Evolutionary conservation across 2,329 filamentous ascomycete genomes (phyloP).

Genomic region (Colletotrichum salicis): DNA sequence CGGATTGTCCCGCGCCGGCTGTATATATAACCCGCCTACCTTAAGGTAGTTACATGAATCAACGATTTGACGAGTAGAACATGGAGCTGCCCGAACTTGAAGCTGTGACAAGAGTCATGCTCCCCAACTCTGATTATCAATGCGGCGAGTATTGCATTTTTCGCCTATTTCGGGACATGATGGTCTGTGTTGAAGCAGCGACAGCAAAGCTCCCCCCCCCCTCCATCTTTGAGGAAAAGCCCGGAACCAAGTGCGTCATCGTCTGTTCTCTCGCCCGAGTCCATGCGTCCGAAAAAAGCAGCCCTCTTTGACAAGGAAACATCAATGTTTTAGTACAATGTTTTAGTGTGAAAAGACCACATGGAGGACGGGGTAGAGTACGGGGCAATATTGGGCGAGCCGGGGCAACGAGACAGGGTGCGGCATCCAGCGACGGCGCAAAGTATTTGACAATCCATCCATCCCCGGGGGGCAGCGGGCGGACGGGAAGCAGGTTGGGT

Average conservation of each 20-base stretch:
- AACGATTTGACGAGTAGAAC: neutral
- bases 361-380: neutral
- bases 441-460: neutral
- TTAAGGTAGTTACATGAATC: neutral
- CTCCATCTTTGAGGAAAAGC: neutral
- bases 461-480: neutral
- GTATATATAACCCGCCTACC: neutral
- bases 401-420: neutral
- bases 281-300: neutral
- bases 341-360: neutral
- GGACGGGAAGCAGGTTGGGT: neutral
- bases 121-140: neutral
- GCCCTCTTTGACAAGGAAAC: neutral
- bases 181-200: neutral
- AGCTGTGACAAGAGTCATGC: neutral
- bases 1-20: neutral
- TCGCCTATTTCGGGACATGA: neutral
- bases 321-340: neutral
- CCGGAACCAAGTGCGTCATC: neutral
- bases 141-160: neutral
- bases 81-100: neutral
- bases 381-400: too few relatives aligned
- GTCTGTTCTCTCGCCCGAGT: neutral
- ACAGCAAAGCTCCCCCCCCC: too few relatives aligned
- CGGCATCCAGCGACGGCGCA: neutral